phyloP scores from a whole-genome alignment of 352 stramenopile species.

The Globisporangium paddicum region DNA sequence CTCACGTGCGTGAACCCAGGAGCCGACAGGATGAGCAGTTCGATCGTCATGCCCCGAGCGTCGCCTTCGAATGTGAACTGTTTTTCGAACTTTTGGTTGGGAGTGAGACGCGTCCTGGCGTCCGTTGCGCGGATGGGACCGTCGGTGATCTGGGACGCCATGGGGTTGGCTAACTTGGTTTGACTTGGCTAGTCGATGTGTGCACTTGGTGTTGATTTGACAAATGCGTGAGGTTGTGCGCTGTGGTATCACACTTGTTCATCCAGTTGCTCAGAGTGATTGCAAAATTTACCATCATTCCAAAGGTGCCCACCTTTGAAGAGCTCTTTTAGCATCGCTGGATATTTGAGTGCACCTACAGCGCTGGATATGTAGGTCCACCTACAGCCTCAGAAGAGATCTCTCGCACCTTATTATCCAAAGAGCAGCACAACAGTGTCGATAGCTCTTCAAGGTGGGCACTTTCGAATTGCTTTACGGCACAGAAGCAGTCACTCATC shows the following conservation, averaged over 20 bases:
- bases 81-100: slow-evolving; percentile 3
- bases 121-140: neutral
- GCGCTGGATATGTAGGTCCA: too few species aligned
- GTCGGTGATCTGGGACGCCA: neutral
- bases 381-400: too few species aligned
- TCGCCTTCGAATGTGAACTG: neutral
- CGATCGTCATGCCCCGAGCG: neutral
- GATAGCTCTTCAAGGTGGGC: too few species aligned
- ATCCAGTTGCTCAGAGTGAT: too few species aligned
- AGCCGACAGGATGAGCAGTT: slow-evolving; percentile 4
- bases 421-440: too few species aligned
- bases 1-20: slow-evolving; percentile 19
- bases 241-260: too few species aligned
- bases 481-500: neutral
- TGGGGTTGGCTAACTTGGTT: neutral
- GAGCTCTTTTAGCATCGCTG: too few species aligned
- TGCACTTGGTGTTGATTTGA: neutral
- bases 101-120: neutral
- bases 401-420: too few species aligned
- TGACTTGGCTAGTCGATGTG: neutral
- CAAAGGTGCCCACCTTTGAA: too few species aligned
- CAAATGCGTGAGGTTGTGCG: neutral
- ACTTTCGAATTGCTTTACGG: neutral
- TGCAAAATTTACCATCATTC: too few species aligned
- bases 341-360: too few species aligned